Evolutionary conservation across 1,139 yeast genomes (phyloP).

Genomic region (Yamadazyma siamensis): DNA sequence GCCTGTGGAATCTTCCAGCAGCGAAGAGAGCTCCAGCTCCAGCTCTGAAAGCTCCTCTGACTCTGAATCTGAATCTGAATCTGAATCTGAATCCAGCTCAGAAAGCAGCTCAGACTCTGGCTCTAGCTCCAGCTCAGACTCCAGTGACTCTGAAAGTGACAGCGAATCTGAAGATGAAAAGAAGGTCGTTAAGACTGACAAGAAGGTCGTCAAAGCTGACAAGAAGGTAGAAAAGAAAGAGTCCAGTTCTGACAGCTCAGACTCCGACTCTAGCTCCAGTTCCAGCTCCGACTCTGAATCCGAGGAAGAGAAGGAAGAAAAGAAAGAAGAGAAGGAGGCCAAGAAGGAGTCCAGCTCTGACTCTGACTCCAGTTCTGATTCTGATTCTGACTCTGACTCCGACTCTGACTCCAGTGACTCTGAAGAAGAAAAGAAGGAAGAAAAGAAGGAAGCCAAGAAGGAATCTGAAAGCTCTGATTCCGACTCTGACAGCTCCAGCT

Average conservation of each 20-base stretch:
- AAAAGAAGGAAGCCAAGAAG: slow-evolving; percentile 4
- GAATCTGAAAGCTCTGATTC: slow-evolving; percentile 14
- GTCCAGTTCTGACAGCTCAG: slow-evolving; percentile 15
- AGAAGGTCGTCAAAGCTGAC: slow-evolving; percentile 28
- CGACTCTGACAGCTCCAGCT: slow-evolving; percentile 13
- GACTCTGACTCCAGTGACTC: slow-evolving; percentile 11
- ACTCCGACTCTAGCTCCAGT: slow-evolving; percentile 15
- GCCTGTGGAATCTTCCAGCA: slow-evolving; percentile 6
- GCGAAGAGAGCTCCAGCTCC: slow-evolving; percentile 13
- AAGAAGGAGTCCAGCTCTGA: slow-evolving; percentile 20
- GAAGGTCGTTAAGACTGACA: slow-evolving; percentile 20
- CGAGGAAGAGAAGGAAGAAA: slow-evolving; percentile 6
- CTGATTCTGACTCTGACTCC: slow-evolving; percentile 7
- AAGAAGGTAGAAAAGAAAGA: slow-evolving; percentile 11
- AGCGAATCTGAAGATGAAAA: slow-evolving; percentile 7
- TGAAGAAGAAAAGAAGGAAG: slow-evolving; percentile 13
- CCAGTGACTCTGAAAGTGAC: slow-evolving; percentile 2
- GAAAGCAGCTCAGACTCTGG: slow-evolving; percentile 13
- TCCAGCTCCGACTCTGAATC: slow-evolving; percentile 13
- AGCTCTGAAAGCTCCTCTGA: slow-evolving; percentile 6
- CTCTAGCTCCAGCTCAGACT: slow-evolving; percentile 13
- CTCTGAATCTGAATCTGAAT: slow-evolving; percentile 2
- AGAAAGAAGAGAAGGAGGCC: slow-evolving; percentile 14
- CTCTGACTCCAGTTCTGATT: slow-evolving; percentile 9
- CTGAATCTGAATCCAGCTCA: slow-evolving; percentile 2